These are phyloP conservation scores for Hypomontagnella monticulosa DNA, from an alignment of 495 filamentous ascomycete species.

Conservation along the genomic window DNA sequence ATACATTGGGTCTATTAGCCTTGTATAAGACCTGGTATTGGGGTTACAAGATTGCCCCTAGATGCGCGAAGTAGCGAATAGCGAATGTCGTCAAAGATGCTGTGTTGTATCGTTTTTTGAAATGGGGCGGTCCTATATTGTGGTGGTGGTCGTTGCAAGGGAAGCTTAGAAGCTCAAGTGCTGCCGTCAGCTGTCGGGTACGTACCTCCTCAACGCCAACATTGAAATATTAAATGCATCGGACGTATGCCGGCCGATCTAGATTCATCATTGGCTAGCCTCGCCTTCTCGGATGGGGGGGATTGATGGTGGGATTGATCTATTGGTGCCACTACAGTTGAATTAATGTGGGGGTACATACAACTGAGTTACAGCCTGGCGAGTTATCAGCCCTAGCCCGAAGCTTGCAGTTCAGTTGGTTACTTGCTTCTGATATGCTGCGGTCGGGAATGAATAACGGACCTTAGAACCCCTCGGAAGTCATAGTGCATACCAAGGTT, in stretches of 20 bases:
- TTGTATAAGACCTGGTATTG: conserved; percentile 48
- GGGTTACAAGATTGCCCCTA: conserved; percentile 13
- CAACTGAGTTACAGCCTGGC: conserved; percentile 28
- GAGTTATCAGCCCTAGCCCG: conserved; percentile 23
- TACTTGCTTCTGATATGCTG: too few relatives aligned
- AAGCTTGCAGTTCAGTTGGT: too few relatives aligned
- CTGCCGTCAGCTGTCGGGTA: conserved; percentile 9
- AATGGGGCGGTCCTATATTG: conserved; percentile 12
- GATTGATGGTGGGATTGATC: too few relatives aligned
- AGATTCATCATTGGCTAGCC: conserved; percentile 14
- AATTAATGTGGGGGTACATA: conserved; percentile 20
- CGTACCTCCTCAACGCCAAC: conserved; percentile 16
- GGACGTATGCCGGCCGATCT: conserved; percentile 12
- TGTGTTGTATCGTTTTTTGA: conserved; percentile 2
- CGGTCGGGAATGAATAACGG: not conserved
- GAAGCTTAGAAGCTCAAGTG: conserved; percentile 1
- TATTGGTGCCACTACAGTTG: not conserved
- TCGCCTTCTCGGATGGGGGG: not conserved
- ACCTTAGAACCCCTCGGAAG: conserved; percentile 19
- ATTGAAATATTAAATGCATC: conserved; percentile 6
- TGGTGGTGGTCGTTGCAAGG: conserved; percentile 18
- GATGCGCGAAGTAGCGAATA: conserved; percentile 3
- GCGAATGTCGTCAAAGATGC: conserved; percentile 1
- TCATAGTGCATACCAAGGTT: conserved; percentile 10
- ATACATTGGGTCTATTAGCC: conserved; percentile 54